Base-by-base conservation (phyloP, 345 rosid species). In the Pelargonium nanum region DNA sequence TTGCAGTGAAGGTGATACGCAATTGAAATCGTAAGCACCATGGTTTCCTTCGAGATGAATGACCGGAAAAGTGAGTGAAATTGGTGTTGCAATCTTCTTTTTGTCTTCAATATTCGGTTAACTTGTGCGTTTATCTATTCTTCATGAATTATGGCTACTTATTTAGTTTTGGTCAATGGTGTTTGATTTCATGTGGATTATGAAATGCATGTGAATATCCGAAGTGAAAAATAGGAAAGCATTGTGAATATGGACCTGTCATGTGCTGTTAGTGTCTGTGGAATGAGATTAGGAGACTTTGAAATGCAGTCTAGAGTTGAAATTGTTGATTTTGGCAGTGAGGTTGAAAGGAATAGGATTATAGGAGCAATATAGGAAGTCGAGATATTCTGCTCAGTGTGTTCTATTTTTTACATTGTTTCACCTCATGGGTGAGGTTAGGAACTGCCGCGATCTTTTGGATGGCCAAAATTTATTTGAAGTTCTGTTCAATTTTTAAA, bases 21-120 rank as follows among this genome's bases (percentile, higher is more conserved):
- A 25, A 6, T 4, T 40, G 24, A 66, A n/a, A 48, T 65, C 60
- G 2, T 52, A 5, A 16, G 57, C 64, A 53, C 74, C 22, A 74
- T 74, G 77, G 77, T 69, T 65, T 61, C 71, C 8, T 69, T 74
- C 19, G 77, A 74, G 56, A 74, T 74, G 71, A 74, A 69, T 62
- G 77, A 74, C 64, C 74, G 77, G 8, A 74, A 74, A 69, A 74
- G 77, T 72, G 64, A 72, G 75, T 63, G 15, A 12, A n/a, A 7
- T 13, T 54, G 34, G 3, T 19, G 6, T 48, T n/a, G 21, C 50
- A 48, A n/a, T 55, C 22, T 23, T 25, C 34, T 16, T 9, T 13
- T 15, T 50, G 7, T 56, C 1, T 4, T 19, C 24, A 20, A 19
- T 32, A 13, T 53, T 24, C 4, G 1, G 16, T 25, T 1, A 45